Evolutionary conservation across 768 basidiomycete genomes (phyloP), one percentile per base, ranked within the genome.

Genomic region (Psilocybe tampanensis): DNA sequence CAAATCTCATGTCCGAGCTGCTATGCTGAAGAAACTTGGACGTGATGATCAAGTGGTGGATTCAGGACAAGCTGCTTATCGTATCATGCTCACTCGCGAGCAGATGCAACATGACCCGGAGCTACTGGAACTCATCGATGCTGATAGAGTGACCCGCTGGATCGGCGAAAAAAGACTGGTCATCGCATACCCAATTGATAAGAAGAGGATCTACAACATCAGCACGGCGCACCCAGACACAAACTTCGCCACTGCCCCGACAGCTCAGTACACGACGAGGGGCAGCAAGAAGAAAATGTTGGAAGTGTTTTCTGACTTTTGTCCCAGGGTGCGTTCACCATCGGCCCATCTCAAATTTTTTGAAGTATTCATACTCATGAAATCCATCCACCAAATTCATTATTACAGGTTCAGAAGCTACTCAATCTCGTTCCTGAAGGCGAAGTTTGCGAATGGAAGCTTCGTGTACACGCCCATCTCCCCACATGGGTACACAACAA

Each of bases 21-120:
- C 42, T 12, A 44, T 54, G 33, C 44, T 54, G 9, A 36, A 45
- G 33, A 42, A 54, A 45, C 19, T 44, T 19, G 53, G 42, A 29
- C 21, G 17, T 23, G 19, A 23, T 21, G 53, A 44, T 24, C 24
- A 34, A 12, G 53, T 54, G 19, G 22, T 9, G 12, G 53, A 54
- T n/a, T 43, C 43, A 1, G 44, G 44, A 13, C 53, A 54, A 24
- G 53, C 53, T 22, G 53, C 53, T 1, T 54, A 54, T 21, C 53
- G 53, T 18, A 54, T 54, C 44, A 54, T 54, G 53, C 53, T 54
- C 8, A 54, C 42, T 8, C 53, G 53, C 8, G 53, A 54, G 44
- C 43, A 54, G 29, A 44, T 54, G 53, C 15, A 29, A 18, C 18
- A 44, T 21, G 53, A 54, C 17, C 44, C 53, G 5, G 53, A 54